phyloP scores from a whole-genome alignment of 768 basidiomycete genomes.

The Lactarius trivialis region DNA sequence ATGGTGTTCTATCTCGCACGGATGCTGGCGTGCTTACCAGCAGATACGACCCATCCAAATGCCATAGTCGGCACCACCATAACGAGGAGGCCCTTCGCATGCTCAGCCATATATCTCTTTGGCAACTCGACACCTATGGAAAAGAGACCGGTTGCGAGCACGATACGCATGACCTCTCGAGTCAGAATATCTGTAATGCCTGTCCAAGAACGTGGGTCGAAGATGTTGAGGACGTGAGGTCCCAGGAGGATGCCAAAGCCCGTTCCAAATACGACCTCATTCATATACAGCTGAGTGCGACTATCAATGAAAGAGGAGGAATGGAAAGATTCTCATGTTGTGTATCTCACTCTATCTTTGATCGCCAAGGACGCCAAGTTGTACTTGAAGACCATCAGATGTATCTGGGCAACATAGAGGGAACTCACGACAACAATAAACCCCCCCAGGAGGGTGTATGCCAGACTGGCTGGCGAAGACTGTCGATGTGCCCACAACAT shows the following conservation, averaged over 20 bases:
- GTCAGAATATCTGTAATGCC: conserved; percentile 53
- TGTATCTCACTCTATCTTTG: conserved; percentile 61
- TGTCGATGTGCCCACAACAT: conserved; percentile 29
- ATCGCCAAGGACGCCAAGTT: conserved; percentile 77
- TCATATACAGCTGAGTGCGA: conserved; percentile 62
- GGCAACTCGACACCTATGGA: conserved; percentile 95
- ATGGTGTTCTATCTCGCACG: background rate
- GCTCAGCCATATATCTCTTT: conserved; percentile 70
- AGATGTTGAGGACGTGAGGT: conserved; percentile 62
- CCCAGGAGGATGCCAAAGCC: conserved; percentile 60
- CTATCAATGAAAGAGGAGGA: background rate
- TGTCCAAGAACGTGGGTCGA: conserved; percentile 76
- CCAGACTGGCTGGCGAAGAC: conserved; percentile 47
- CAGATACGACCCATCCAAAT: conserved; percentile 73
- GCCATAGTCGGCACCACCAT: conserved; percentile 87
- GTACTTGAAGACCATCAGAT: conserved; percentile 46
- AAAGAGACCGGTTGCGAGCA: conserved; percentile 89
- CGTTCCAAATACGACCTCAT: conserved; percentile 91
- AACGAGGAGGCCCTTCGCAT: conserved; percentile 60
- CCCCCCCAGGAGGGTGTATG: conserved; percentile 59
- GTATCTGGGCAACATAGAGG: background rate
- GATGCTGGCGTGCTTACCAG: conserved; percentile 38
- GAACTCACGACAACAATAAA: conserved; percentile 42
- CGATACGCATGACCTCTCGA: conserved; percentile 81
- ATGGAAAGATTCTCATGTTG: background rate